phyloP scores from a whole-genome alignment of 169 alveolate genomes.

The Pseudocohnilembus persalinus region DNA sequence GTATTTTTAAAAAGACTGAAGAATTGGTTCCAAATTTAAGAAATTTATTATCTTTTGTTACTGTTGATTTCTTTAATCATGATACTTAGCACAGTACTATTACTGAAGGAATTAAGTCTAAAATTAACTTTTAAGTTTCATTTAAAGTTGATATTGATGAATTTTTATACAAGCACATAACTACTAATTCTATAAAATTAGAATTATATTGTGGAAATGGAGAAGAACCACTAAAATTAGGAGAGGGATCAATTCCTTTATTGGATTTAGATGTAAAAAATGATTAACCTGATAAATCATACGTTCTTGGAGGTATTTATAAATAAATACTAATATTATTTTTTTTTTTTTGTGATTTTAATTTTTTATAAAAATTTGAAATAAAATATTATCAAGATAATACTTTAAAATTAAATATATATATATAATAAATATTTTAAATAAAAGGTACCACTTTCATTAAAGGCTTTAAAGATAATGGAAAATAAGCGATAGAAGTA shows the following conservation, averaged over 20 bases:
- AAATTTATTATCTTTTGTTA: neutral
- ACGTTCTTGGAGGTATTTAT: neutral
- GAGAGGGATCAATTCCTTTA: neutral
- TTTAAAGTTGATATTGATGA: neutral
- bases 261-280: neutral
- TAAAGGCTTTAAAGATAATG: neutral
- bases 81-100: neutral
- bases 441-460: too few species aligned
- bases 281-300: neutral
- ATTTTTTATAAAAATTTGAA: too few species aligned
- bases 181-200: neutral
- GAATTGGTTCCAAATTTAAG: neutral
- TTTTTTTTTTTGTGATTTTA: too few species aligned
- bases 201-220: neutral
- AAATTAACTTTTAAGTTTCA: neutral
- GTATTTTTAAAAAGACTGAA: too few species aligned
- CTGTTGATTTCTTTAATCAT: neutral
- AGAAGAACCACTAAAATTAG: neutral
- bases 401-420: too few species aligned
- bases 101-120: neutral
- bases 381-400: too few species aligned
- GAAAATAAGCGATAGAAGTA: neutral
- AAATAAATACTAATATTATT: too few species aligned
- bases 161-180: neutral
- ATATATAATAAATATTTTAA: too few species aligned